Evolutionary conservation across 768 basidiomycete species (phyloP).

Genomic region (Cubamyces sp.): DNA sequence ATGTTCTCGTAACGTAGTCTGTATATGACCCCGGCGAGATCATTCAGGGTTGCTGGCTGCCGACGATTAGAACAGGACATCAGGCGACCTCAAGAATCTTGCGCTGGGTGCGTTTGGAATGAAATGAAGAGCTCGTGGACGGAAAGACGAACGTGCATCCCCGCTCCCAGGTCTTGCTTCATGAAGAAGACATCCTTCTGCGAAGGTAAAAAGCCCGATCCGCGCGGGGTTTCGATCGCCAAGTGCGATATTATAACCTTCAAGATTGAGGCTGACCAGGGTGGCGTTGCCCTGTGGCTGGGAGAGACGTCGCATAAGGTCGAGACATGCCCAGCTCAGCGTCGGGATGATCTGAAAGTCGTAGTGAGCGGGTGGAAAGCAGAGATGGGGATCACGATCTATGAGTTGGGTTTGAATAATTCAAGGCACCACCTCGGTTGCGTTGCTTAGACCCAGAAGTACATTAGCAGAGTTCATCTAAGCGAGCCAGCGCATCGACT

Average conservation of each 20-base stretch:
- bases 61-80: too few species aligned
- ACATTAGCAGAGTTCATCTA: constrained; percentile 1
- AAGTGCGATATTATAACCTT: too few species aligned
- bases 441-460: constrained; percentile 4
- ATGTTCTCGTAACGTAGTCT: too few species aligned
- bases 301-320: neutral
- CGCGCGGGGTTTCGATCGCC: neutral
- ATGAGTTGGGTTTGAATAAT: neutral
- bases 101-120: too few species aligned
- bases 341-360: neutral
- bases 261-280: neutral
- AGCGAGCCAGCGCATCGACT: constrained; percentile 1
- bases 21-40: too few species aligned
- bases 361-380: neutral
- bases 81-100: too few species aligned
- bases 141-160: too few species aligned
- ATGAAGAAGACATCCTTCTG: too few species aligned
- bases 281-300: constrained; percentile 1
- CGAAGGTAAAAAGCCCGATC: too few species aligned
- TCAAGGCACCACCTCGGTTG: constrained; percentile 15
- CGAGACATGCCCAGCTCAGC: neutral
- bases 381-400: constrained; percentile 7
- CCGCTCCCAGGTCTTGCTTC: too few species aligned
- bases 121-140: too few species aligned
- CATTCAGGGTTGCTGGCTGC: too few species aligned